Conservation (phyloP, 169 alveolate genomes). For the Fabrea salina region DNA sequence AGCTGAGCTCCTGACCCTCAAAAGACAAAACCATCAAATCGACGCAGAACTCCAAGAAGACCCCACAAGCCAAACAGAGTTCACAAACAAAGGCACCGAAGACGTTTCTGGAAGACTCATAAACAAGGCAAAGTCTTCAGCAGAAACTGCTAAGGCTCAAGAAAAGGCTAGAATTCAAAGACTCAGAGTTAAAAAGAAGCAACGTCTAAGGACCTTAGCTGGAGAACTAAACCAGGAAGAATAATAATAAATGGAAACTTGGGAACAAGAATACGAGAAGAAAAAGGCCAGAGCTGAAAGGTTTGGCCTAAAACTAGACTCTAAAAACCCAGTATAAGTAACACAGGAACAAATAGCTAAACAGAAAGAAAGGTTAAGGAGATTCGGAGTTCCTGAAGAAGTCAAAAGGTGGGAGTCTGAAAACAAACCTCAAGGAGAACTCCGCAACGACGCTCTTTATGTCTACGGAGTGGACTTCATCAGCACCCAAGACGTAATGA, state of each 20-base stretch:
- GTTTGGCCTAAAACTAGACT: not conserved
- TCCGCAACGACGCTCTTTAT: constrained; percentile 21
- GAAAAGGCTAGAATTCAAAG: too few species aligned
- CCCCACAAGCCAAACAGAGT: not conserved
- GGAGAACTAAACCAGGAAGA: too few species aligned
- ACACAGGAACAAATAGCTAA: constrained; percentile 8
- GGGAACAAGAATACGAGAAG: constrained; percentile 3
- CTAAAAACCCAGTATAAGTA: constrained; percentile 4
- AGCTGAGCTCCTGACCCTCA: not conserved
- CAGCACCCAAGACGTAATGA: constrained; percentile 30
- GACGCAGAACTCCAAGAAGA: not conserved
- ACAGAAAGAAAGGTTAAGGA: constrained; percentile 6
- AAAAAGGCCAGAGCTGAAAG: not conserved
- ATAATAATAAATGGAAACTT: constrained; percentile 13
- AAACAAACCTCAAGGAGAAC: not conserved
- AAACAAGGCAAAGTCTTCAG: not conserved
- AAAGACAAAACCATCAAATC: constrained; percentile 17
- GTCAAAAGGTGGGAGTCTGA: constrained; percentile 55
- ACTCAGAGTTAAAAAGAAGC: too few species aligned
- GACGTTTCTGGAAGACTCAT: constrained; percentile 6
- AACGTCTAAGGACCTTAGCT: too few species aligned
- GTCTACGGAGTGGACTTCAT: constrained; percentile 42
- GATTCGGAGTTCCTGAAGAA: constrained; percentile 1
- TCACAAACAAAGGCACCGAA: not conserved
- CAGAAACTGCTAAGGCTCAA: too few species aligned